These are phyloP conservation scores for Nakataea oryzae DNA, from an alignment of 2,329 filamentous ascomycete species.

Conservation along the genomic window DNA sequence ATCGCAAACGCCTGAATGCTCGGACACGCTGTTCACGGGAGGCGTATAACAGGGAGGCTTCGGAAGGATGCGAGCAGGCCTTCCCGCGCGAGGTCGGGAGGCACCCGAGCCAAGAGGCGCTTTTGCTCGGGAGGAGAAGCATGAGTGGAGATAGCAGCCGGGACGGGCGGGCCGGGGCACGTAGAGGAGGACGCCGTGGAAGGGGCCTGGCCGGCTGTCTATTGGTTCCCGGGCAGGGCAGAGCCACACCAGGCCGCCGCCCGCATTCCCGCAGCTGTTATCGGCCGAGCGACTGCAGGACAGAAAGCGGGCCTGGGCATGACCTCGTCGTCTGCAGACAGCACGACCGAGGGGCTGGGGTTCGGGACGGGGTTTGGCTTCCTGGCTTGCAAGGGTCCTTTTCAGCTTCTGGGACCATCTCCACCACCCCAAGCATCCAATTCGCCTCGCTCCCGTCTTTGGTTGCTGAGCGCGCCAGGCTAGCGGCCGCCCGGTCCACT, in stretches of 20 bases:
- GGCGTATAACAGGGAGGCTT: neutral
- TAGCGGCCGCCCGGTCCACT: neutral
- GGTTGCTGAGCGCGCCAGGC: neutral
- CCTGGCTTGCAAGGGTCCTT: neutral
- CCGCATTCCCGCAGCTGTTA: neutral
- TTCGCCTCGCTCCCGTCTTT: neutral
- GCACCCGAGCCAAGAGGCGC: neutral
- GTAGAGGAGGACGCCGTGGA: neutral
- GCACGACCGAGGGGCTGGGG: neutral
- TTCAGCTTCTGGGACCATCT: neutral
- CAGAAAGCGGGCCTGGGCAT: neutral
- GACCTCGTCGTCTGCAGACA: neutral
- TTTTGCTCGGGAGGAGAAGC: neutral
- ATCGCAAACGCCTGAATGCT: neutral
- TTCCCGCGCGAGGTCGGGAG: neutral
- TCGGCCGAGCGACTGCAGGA: neutral
- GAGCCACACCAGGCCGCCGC: too few relatives aligned
- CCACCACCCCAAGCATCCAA: neutral
- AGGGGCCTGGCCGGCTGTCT: neutral
- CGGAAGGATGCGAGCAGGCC: neutral
- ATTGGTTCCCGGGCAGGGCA: neutral
- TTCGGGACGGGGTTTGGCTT: neutral
- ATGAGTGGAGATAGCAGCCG: neutral
- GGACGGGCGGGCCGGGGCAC: too few relatives aligned
- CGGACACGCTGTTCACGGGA: neutral